These are phyloP conservation scores for Phytophthora pini DNA, from an alignment of 352 stramenopile species.

Conservation along the genomic window DNA sequence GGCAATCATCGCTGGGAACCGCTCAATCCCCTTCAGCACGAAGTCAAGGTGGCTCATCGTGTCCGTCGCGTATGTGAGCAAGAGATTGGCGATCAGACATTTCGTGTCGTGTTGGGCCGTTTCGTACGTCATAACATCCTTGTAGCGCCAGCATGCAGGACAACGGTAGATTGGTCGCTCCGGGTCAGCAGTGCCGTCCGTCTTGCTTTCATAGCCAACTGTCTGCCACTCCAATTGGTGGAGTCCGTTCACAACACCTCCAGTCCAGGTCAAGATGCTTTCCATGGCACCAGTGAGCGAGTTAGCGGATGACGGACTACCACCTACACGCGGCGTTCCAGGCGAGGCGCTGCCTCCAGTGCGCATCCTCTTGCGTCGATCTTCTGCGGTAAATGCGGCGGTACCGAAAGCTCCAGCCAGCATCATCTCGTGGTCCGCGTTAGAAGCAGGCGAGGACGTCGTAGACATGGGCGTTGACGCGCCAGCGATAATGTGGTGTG, in stretches of 20 bases:
- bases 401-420: slow-evolving; percentile 49
- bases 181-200: slow-evolving; percentile 67
- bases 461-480: slow-evolving; percentile 69
- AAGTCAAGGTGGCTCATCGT: slow-evolving; percentile 81
- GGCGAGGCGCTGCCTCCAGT: slow-evolving; percentile 35
- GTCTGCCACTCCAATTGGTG: slow-evolving; percentile 86
- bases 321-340: slow-evolving; percentile 37
- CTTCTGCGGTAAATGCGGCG: slow-evolving; percentile 59
- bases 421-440: slow-evolving; percentile 67
- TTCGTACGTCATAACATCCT: slow-evolving; percentile 87
- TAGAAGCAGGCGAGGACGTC: slow-evolving; percentile 74
- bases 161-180: slow-evolving; percentile 86
- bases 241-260: slow-evolving; percentile 73
- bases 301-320: slow-evolving; percentile 39
- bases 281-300: slow-evolving; percentile 77
- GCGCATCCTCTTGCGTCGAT: slow-evolving; percentile 77
- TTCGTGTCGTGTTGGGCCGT: slow-evolving; percentile 85
- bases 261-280: slow-evolving; percentile 75
- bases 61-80: slow-evolving; percentile 83
- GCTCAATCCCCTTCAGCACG: slow-evolving; percentile 81
- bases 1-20: slow-evolving; percentile 68
- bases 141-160: slow-evolving; percentile 85
- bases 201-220: slow-evolving; percentile 81
- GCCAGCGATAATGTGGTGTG: slow-evolving; percentile 78
- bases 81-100: slow-evolving; percentile 83